Conservation (phyloP, 2,329 filamentous ascomycete genomes). For the Albophoma yamanashiensis region DNA sequence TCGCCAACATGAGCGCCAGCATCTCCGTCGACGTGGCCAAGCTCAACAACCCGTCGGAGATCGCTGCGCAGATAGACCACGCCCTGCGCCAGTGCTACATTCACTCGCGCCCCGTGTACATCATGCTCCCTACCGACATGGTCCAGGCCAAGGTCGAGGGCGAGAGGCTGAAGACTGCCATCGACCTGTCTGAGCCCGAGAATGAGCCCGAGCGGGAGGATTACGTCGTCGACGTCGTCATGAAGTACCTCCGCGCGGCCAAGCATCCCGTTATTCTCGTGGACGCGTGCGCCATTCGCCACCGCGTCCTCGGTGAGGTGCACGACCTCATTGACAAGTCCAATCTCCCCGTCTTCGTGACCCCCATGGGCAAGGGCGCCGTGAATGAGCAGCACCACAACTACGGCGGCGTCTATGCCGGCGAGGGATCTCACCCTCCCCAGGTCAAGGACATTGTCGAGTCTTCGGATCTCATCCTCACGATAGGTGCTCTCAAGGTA, state of each 20-base stretch:
- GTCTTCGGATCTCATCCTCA: conserved; percentile 58
- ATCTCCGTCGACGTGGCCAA: conserved; percentile 64
- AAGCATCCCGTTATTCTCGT: conserved; percentile 70
- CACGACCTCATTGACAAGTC: conserved; percentile 64
- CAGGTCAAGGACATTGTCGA: conserved; percentile 56
- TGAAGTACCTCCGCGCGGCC: conserved; percentile 62
- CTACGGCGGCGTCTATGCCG: conserved; percentile 78
- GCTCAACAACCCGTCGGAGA: conserved; percentile 58
- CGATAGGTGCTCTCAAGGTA: conserved; percentile 52
- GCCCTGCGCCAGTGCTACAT: conserved; percentile 66
- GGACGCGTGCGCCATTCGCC: conserved; percentile 73
- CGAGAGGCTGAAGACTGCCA: conserved; percentile 54
- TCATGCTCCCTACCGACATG: conserved; percentile 75
- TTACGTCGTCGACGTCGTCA: conserved; percentile 71
- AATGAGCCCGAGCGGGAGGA: conserved; percentile 66
- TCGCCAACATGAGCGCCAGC: conserved; percentile 63
- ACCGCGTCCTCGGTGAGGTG: conserved; percentile 62
- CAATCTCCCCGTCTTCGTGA: conserved; percentile 71
- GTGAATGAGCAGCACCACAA: conserved; percentile 66
- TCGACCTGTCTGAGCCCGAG: conserved; percentile 52
- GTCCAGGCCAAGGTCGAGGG: conserved; percentile 67
- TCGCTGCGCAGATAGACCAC: conserved; percentile 67
- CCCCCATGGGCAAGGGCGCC: conserved; percentile 81
- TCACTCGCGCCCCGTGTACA: conserved; percentile 69
- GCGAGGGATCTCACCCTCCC: conserved; percentile 57